Evolutionary conservation across 805 yeast species (phyloP).

Genomic region (Wickerhamia fluorescens): DNA sequence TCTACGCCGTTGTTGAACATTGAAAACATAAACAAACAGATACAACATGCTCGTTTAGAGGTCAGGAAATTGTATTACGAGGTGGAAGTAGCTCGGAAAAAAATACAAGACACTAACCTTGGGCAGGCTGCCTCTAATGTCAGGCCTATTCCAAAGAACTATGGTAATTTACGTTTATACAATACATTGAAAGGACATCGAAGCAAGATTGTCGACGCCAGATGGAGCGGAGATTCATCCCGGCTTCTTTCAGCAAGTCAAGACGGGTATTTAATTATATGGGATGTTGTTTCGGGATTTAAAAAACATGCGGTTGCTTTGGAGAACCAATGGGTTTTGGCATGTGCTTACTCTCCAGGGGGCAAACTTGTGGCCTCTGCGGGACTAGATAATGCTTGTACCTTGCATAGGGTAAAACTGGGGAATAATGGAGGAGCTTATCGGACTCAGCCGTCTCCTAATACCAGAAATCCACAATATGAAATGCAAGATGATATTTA

Average conservation of each 20-base stretch:
- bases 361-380: constrained; percentile 68
- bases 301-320: constrained; percentile 66
- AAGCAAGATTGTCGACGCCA: constrained; percentile 61
- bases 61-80: constrained; percentile 44
- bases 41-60: constrained; percentile 32
- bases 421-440: constrained; percentile 2
- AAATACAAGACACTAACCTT: constrained; percentile 41
- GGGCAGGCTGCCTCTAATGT: constrained; percentile 29
- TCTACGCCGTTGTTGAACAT: too few relatives aligned
- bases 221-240: constrained; percentile 62
- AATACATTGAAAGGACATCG: constrained; percentile 55
- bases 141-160: constrained; percentile 21
- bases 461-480: not conserved
- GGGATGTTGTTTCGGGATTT: constrained; percentile 73
- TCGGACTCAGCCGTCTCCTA: not conserved
- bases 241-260: constrained; percentile 69
- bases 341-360: constrained; percentile 67
- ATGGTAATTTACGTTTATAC: constrained; percentile 22
- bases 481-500: not conserved
- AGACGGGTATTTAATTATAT: constrained; percentile 76
- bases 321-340: constrained; percentile 72
- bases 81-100: constrained; percentile 36
- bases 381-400: constrained; percentile 75
- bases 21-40: too few relatives aligned
- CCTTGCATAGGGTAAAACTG: constrained; percentile 45